Conservation (phyloP, 495 filamentous ascomycete genomes). For the Neurospora sp. region DNA sequence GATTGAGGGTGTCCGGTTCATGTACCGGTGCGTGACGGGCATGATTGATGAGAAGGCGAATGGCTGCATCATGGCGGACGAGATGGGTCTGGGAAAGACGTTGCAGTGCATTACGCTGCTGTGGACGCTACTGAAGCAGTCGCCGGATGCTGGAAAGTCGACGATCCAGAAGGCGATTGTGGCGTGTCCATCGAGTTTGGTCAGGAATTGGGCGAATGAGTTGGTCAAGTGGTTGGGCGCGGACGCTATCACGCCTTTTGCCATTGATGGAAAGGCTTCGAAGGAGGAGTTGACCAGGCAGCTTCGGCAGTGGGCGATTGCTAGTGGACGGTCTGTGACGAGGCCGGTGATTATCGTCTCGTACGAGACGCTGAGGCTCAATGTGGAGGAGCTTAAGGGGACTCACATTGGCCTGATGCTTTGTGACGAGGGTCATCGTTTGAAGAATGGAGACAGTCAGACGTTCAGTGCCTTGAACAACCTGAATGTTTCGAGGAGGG, state of each 20-base stretch:
- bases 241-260: constrained; percentile 86
- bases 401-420: constrained; percentile 86
- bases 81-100: constrained; percentile 97
- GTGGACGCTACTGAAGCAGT: constrained; percentile 96
- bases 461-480: constrained; percentile 85
- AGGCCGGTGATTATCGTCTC: constrained; percentile 98
- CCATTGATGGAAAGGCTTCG: constrained; percentile 90
- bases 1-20: constrained; percentile 96
- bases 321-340: constrained; percentile 79
- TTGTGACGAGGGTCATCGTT: constrained; percentile 97
- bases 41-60: constrained; percentile 90
- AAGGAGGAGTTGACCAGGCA: constrained; percentile 88
- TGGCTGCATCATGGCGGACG: constrained; percentile 99
- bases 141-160: constrained; percentile 82
- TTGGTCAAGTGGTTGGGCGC: constrained; percentile 89
- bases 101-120: constrained; percentile 61
- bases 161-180: constrained; percentile 97
- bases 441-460: constrained; percentile 95
- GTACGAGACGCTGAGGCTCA: constrained; percentile 89
- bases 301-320: constrained; percentile 88
- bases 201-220: constrained; percentile 97
- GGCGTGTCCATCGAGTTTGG: constrained; percentile 94
- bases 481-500: constrained; percentile 80
- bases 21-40: constrained; percentile 88
- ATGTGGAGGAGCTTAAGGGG: constrained; percentile 78